Base-by-base conservation (phyloP, 2,329 filamentous ascomycete genomes). In the Hymenotorrendiella dingleyae region DNA sequence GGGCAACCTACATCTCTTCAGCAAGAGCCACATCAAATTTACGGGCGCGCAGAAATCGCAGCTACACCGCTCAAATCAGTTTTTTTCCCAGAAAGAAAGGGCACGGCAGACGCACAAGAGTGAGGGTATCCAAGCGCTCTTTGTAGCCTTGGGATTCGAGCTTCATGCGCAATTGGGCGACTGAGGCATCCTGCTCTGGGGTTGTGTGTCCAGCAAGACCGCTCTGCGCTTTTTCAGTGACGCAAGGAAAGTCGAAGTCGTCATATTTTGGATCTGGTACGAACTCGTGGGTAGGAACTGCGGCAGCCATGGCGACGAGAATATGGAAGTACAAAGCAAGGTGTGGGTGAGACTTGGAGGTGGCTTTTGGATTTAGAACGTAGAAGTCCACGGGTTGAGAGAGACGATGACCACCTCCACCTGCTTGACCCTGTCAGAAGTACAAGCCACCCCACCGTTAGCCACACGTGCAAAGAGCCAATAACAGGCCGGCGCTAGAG, bases 251-350 rank as follows among this genome's bases (percentile, higher is more conserved):
- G 68, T 96, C 90, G 68, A 93, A 97, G 72, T 94, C 67, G 71
- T 97, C 93, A 74, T 97, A 94, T 71, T 95, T 96, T 64, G 86
- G 76, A 67, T 94, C 82, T 58, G 88, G 63, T n/a, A n/a, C n/a
- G n/a, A n/a, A n/a, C 64, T 78, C 69, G 4, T 57, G 43, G 9
- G 47, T 16, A 5, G 50, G 46, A 10, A 42, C 49, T 47, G 37
- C 43, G 20, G 56, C 36, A 16, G 57, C 52, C 59, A 62, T 62
- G 10, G 24, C 54, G 43, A 32, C 22, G n/a, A n/a, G n/a, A n/a
- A n/a, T n/a, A n/a, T n/a, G n/a, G n/a, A n/a, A n/a, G n/a, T n/a
- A n/a, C n/a, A n/a, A n/a, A n/a, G n/a, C n/a, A n/a, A n/a, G n/a
- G n/a, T n/a, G n/a, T n/a, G n/a, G n/a, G n/a, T n/a, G n/a, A n/a